Evolutionary conservation across 73 alveolate genomes (phyloP).

Genomic region (Paramecium pentaurelia): DNA sequence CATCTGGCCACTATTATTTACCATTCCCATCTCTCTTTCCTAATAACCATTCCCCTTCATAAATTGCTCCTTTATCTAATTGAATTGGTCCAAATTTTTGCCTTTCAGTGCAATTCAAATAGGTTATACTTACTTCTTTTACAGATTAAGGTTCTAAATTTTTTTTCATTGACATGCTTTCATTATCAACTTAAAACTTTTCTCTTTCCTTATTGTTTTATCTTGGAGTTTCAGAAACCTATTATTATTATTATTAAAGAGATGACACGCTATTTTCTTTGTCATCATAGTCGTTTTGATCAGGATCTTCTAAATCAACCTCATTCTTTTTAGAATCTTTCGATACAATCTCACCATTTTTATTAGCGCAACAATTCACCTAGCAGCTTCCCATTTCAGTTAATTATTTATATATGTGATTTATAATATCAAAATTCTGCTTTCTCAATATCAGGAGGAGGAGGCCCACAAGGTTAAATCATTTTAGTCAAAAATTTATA

Average conservation of each 20-base stretch:
- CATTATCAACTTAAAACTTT: neutral
- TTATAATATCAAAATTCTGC: constrained; percentile 24
- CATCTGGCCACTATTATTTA: constrained; percentile 70
- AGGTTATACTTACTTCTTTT: neutral
- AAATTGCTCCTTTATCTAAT: constrained; percentile 69
- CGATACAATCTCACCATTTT: neutral
- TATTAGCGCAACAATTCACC: neutral
- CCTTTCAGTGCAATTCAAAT: constrained; percentile 42
- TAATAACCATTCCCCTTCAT: constrained; percentile 67
- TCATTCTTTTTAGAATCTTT: neutral
- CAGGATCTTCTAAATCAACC: neutral
- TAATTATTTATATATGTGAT: constrained; percentile 1
- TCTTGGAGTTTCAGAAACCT: neutral
- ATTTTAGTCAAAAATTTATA: constrained; percentile 73
- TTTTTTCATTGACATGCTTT: neutral
- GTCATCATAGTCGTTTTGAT: neutral
- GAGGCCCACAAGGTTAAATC: constrained; percentile 94
- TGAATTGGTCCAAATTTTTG: constrained; percentile 58
- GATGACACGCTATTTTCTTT: constrained; percentile 9
- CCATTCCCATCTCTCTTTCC: constrained; percentile 74
- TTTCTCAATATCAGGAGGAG: constrained; percentile 63
- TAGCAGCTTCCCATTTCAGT: constrained; percentile 23
- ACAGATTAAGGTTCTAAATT: neutral
- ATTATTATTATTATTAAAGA: neutral
- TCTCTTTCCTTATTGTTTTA: neutral